Conservation (phyloP, 2,329 filamentous ascomycete species). For the Nemania sp. region DNA sequence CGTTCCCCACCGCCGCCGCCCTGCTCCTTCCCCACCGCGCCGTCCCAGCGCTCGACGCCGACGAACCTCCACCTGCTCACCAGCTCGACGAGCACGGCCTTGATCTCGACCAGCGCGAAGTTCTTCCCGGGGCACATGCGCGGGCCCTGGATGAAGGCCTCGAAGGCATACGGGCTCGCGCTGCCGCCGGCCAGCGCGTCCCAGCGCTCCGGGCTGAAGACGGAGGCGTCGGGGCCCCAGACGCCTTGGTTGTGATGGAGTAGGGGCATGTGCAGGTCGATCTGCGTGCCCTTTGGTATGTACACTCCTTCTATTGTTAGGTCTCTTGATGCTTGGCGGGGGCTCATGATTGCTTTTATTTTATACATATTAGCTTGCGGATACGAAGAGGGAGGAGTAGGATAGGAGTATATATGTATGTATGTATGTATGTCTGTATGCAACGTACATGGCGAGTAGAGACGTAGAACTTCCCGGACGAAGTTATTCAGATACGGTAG, state of each 20-base stretch:
- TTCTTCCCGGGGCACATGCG: slow-evolving; percentile 36
- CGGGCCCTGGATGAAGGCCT: slow-evolving; percentile 38
- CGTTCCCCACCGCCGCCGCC: neutral
- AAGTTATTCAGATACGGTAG: slow-evolving; percentile 45
- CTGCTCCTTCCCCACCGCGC: neutral
- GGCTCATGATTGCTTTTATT: slow-evolving; percentile 26
- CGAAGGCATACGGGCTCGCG: slow-evolving; percentile 40
- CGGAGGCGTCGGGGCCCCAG: slow-evolving; percentile 33
- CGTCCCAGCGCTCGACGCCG: slow-evolving; percentile 26
- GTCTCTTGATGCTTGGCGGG: slow-evolving; percentile 29
- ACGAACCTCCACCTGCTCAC: slow-evolving; percentile 32
- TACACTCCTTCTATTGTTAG: slow-evolving; percentile 32
- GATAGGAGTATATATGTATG: no score
- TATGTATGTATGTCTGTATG: no score
- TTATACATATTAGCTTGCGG: neutral
- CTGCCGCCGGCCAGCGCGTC: slow-evolving; percentile 23
- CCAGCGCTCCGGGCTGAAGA: slow-evolving; percentile 36
- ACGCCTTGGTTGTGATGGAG: slow-evolving; percentile 25
- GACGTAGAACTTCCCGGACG: slow-evolving; percentile 42
- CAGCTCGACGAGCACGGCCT: slow-evolving; percentile 35
- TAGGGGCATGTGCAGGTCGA: slow-evolving; percentile 32
- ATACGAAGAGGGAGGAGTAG: neutral
- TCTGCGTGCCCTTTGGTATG: slow-evolving; percentile 35
- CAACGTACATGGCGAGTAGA: slow-evolving; percentile 41
- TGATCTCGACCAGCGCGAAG: slow-evolving; percentile 35